Evolutionary conservation across 345 rosid species (phyloP).

Genomic region (Eucalyptus tenuipes): DNA sequence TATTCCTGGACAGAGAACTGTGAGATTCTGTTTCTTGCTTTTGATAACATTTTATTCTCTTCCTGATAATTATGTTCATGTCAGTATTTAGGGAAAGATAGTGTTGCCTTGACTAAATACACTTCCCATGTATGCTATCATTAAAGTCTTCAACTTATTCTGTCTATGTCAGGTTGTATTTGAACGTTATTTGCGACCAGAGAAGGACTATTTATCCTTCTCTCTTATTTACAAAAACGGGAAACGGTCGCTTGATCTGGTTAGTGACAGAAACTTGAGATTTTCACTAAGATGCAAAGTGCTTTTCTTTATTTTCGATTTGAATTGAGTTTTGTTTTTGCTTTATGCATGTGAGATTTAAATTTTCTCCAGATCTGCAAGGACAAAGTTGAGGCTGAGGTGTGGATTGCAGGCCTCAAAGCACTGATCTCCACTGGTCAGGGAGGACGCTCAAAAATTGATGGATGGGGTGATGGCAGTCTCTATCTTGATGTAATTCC

Average conservation of each 20-base stretch:
- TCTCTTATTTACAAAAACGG: slow-evolving; percentile 78
- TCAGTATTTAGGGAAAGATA: not conserved
- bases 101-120: not conserved
- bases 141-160: not conserved
- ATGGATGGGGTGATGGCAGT: slow-evolving; percentile 88
- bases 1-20: slow-evolving; percentile 97
- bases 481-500: slow-evolving; percentile 68
- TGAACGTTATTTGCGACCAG: slow-evolving; percentile 71
- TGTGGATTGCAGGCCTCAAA: slow-evolving; percentile 81
- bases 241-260: slow-evolving; percentile 94
- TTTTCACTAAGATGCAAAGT: not conserved
- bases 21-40: slow-evolving; percentile 22
- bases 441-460: slow-evolving; percentile 89
- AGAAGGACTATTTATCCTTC: slow-evolving; percentile 84
- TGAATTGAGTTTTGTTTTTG: not conserved
- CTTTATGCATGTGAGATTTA: not conserved
- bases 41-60: not conserved
- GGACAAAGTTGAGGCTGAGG: slow-evolving; percentile 94
- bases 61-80: not conserved
- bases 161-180: slow-evolving; percentile 62
- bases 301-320: not conserved
- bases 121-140: not conserved
- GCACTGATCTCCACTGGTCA: slow-evolving; percentile 65
- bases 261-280: slow-evolving; percentile 20
- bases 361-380: slow-evolving; percentile 58